Conservation (phyloP, 2,329 filamentous ascomycete genomes). For the Nothopassalora personata region DNA sequence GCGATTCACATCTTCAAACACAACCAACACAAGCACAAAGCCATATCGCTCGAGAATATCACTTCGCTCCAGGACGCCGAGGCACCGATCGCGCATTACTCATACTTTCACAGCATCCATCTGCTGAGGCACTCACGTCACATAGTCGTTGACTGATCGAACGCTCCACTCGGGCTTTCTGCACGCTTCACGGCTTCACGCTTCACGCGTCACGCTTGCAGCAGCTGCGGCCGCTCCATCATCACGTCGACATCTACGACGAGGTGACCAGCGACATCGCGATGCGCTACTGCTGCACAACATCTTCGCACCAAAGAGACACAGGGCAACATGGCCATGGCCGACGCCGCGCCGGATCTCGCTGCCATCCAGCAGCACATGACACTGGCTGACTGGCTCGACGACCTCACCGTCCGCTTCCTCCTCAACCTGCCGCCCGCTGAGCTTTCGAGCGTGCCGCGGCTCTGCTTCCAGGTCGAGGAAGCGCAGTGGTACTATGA, state of each 20-base stretch:
- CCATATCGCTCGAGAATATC: neutral
- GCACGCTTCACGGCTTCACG: neutral
- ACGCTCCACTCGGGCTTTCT: conserved; percentile 4
- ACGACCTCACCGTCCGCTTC: conserved; percentile 96
- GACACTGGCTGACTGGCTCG: conserved; percentile 91
- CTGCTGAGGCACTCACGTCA: neutral
- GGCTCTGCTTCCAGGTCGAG: conserved; percentile 97
- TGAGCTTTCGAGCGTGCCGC: conserved; percentile 81
- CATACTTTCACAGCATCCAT: neutral
- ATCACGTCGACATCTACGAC: neutral
- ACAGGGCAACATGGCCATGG: conserved; percentile 34
- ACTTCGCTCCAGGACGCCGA: neutral
- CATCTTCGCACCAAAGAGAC: conserved; percentile 35
- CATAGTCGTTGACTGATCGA: too few species aligned
- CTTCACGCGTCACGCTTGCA: neutral
- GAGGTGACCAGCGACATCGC: conserved; percentile 1
- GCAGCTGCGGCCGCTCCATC: neutral
- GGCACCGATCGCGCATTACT: neutral
- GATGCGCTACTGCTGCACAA: conserved; percentile 18
- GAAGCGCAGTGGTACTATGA: conserved; percentile 99
- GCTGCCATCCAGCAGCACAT: conserved; percentile 64
- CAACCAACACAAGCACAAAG: neutral
- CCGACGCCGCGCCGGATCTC: conserved; percentile 5
- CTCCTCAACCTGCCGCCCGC: conserved; percentile 93
- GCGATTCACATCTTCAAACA: neutral